Evolutionary conservation across 2,329 filamentous ascomycete species (phyloP), one percentile per base, ranked within the genome.

Genomic region (Ambrosiella xylebori): DNA sequence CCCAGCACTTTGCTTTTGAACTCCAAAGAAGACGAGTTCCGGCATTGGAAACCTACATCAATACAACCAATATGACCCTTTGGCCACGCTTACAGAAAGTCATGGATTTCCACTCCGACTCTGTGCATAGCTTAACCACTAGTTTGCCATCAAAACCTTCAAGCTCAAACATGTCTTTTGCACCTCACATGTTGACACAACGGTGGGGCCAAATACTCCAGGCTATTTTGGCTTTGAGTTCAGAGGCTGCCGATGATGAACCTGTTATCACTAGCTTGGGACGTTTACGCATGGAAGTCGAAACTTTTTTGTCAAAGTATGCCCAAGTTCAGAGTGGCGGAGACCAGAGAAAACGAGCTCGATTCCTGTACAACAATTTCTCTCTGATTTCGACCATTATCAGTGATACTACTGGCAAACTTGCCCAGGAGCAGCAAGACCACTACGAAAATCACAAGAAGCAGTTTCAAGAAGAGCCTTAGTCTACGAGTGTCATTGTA

Each of bases 291-390:
- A 78, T 76, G 59, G 93, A 97, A 67, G 85, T 91, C 47, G 89
- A 97, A 69, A 79, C 80, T 0, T 93, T 96, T 63, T 70, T 98
- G 61, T 79, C 80, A 5, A 88, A 86, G 66, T 75, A 90, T 60
- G 86, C 86, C 66, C 54, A 59, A 17, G 50, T 59, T 13, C 85
- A 88, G 64, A 74, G 75, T 0, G 87, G 90, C 62, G 82, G 80
- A 17, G 91, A 95, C 65, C 77, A 80, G 62, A 80, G 88, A 66
- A 94, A 94, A 71, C 77, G 85, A 63, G 85, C 91, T 64, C 76
- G 93, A 50, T 97, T 97, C 67, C 70, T 98, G 65, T 93, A 86
- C 67, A 98, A 97, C 68, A 98, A 98, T 69, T 97, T 95, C 70
- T 94, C 88, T 57, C 75, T 98, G 62, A 80, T 98, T n/a, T 75